phyloP scores from a whole-genome alignment of 169 alveolate genomes.

The Plasmodium ovale region DNA sequence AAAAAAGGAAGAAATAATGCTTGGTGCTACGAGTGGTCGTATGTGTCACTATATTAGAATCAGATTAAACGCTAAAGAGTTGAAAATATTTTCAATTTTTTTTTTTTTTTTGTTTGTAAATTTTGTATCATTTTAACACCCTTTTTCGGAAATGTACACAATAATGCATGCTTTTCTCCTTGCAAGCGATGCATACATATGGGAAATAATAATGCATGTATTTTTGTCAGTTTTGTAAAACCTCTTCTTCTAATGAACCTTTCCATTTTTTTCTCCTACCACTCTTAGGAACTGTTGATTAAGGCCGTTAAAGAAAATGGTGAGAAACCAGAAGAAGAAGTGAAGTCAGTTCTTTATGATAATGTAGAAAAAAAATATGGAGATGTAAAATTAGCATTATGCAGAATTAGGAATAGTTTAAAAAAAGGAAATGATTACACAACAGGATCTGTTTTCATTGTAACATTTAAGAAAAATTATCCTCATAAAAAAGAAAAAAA shows the following conservation, averaged over 20 bases:
- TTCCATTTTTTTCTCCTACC: background rate
- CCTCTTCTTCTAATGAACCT: background rate
- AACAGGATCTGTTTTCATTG: conserved; percentile 72
- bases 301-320: conserved; percentile 54
- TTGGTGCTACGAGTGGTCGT: too few species aligned
- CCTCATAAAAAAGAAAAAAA: conserved; percentile 78
- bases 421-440: conserved; percentile 42
- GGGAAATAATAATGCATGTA: too few species aligned
- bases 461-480: conserved; percentile 74
- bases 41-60: too few species aligned
- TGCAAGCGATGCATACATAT: too few species aligned
- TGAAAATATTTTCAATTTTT: too few species aligned
- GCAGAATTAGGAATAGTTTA: conserved; percentile 54
- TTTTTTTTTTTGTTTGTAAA: too few species aligned
- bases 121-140: too few species aligned
- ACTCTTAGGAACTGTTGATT: conserved; percentile 52
- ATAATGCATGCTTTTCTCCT: too few species aligned
- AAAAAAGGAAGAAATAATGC: background rate
- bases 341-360: conserved; percentile 54
- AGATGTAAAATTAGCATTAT: conserved; percentile 68
- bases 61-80: too few species aligned
- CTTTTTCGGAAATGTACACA: too few species aligned
- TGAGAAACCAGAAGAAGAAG: conserved; percentile 68
- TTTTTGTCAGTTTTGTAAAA: too few species aligned
- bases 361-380: conserved; percentile 68